Base-by-base conservation (phyloP, 2,329 filamentous ascomycete species). In the Apiospora marii region DNA sequence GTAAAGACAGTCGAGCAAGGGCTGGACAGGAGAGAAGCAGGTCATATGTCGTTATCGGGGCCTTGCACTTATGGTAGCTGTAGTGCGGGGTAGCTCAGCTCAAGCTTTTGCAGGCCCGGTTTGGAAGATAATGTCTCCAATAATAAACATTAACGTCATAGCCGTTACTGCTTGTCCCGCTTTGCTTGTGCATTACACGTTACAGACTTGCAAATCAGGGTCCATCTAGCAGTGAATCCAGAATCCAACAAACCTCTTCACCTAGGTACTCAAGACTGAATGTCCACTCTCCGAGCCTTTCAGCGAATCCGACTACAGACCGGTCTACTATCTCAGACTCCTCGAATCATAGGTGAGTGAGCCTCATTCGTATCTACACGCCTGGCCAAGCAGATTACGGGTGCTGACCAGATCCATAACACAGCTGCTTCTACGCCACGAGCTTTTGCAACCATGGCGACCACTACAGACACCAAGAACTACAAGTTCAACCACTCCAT, bases 401-500 rank as follows among this genome's bases (percentile, higher is more conserved):
- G 43, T 27, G 4, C 22, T 22, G n/a, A 34, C 43, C 19, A 30
- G 5, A 49, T 4, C 10, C 46, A n/a, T 14, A 8, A 14, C 19
- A 30, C n/a, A 37, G 48, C 68, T 16, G 34, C 24, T 37, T n/a
- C 61, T 41, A 70, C 67, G 58, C 68, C 67, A 70, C 78, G 79
- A 74, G 72, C 77, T 43, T 81, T 85, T 61, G 84, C 85, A 78
- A 85, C 84, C 76, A 90, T 90, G 90, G 89, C 93, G 75, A 89
- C 90, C 69, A 89, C 90, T 3, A 97, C 95, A 0, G 90, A 98
- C 75, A 85, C 88, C 1, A 87, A 86, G 76, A 93, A 89, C 74
- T 98, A 98, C 85, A 94, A 96, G 83, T 87, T 92, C 82, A 96
- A 96, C 84, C 94, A 96, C 87, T 93, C 93, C 72, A 98, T 98